phyloP scores from a whole-genome alignment of 768 basidiomycete genomes.

The Podaxis pistillaris region DNA sequence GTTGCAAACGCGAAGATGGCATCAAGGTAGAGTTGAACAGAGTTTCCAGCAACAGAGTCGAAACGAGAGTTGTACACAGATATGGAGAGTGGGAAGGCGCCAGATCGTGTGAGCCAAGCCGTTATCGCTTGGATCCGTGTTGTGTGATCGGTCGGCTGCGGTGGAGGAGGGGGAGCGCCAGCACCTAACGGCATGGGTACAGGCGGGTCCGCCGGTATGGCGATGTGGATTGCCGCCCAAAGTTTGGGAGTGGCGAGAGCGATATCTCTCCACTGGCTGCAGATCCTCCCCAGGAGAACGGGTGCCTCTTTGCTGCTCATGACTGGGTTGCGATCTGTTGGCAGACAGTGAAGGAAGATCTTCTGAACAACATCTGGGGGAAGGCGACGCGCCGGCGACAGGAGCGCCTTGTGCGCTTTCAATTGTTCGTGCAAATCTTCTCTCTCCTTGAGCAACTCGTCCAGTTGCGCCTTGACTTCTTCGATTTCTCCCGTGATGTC shows the following conservation, averaged over 20 bases:
- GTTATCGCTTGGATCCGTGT: constrained; percentile 6
- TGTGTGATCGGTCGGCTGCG: not conserved
- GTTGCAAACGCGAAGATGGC: constrained; percentile 4
- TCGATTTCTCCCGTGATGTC: constrained; percentile 12
- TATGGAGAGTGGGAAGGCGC: constrained; percentile 14
- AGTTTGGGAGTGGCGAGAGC: constrained; percentile 17
- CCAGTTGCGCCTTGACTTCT: constrained; percentile 3
- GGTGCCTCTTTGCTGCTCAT: constrained; percentile 21
- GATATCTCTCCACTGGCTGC: constrained; percentile 20
- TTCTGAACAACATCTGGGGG: constrained; percentile 20
- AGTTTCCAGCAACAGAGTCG: constrained; percentile 10
- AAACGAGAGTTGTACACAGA: constrained; percentile 12
- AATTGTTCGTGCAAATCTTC: constrained; percentile 6
- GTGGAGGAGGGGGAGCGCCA: not conserved
- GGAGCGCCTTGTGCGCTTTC: constrained; percentile 13
- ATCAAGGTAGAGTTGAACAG: constrained; percentile 11
- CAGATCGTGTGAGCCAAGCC: constrained; percentile 15
- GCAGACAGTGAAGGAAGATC: constrained; percentile 22
- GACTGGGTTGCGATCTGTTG: constrained; percentile 20
- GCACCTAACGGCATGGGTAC: constrained; percentile 1
- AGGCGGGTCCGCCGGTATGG: constrained; percentile 17
- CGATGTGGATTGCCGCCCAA: constrained; percentile 21
- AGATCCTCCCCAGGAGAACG: constrained; percentile 19
- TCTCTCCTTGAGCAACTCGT: constrained; percentile 4
- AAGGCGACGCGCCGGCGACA: constrained; percentile 20